A percentile compares a stretch with the other conserved stretches of the same genome.
phyloP scores from a whole-genome alignment of 352 stramenopile genomes.

The Pilasporangium apinafurcum region DNA sequence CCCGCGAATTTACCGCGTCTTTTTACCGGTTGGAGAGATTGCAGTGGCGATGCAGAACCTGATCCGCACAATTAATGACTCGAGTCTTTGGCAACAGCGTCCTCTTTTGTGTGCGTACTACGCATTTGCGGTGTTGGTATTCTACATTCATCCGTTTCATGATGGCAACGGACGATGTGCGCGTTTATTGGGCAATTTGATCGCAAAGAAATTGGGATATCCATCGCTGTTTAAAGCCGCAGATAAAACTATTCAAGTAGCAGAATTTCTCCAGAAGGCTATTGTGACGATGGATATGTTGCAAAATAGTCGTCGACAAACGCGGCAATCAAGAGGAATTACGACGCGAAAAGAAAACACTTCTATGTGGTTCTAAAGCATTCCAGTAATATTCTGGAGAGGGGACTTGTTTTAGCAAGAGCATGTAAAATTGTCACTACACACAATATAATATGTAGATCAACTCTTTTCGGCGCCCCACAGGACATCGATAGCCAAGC shows the following conservation, averaged over 20 bases:
- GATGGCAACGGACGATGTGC: conserved; percentile 79
- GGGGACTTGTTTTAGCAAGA: too few relatives aligned
- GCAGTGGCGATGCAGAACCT: conserved; percentile 30
- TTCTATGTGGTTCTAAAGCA: conserved; percentile 74
- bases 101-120: conserved; percentile 76
- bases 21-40: conserved; percentile 64
- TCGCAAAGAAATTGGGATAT: conserved; percentile 69
- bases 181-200: conserved; percentile 61
- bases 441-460: too few relatives aligned
- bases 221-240: conserved; percentile 45
- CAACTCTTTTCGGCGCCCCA: too few relatives aligned
- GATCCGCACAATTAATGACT: conserved; percentile 38
- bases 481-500: too few relatives aligned
- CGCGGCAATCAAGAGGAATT: conserved; percentile 36
- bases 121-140: conserved; percentile 70
- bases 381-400: too few relatives aligned
- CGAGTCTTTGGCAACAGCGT: conserved; percentile 24
- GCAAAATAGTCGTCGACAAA: conserved; percentile 46
- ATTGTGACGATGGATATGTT: conserved; percentile 70
- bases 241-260: conserved; percentile 80
- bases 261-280: conserved; percentile 66
- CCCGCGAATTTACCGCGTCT: conserved; percentile 75
- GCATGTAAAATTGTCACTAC: too few relatives aligned
- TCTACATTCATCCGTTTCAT: conserved; percentile 84
- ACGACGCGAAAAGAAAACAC: conserved; percentile 60